Evolutionary conservation across 352 stramenopile genomes (phyloP).

Genomic region (Phytophthora podocarpi): DNA sequence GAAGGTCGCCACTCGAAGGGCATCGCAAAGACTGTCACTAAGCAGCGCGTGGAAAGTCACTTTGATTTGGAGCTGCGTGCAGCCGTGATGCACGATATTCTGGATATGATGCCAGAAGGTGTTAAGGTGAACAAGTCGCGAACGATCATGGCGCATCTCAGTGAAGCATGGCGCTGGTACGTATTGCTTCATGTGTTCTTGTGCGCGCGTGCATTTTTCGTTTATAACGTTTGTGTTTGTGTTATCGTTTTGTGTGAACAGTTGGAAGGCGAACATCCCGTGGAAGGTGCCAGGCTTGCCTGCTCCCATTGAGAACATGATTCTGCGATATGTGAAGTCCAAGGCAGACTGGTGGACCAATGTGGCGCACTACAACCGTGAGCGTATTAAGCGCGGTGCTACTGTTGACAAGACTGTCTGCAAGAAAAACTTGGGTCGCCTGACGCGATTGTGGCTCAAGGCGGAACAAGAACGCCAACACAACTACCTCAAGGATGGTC

Average conservation of each 20-base stretch:
- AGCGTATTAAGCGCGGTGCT: slow-evolving; percentile 99
- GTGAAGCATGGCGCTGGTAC: slow-evolving; percentile 96
- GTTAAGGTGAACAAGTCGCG: slow-evolving; percentile 99
- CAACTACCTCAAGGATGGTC: slow-evolving; percentile 99
- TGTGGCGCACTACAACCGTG: slow-evolving; percentile 99
- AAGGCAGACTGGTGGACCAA: slow-evolving; percentile 99
- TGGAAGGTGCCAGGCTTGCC: slow-evolving; percentile 99
- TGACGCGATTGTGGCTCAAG: slow-evolving; percentile 99
- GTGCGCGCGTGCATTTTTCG: not conserved
- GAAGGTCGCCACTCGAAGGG: slow-evolving; percentile 99
- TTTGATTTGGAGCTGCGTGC: slow-evolving; percentile 99
- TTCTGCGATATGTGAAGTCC: slow-evolving; percentile 99
- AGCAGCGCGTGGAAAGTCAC: slow-evolving; percentile 99
- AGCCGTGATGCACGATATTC: slow-evolving; percentile 99
- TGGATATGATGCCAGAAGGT: slow-evolving; percentile 99
- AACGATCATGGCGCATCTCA: slow-evolving; percentile 98
- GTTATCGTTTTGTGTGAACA: slow-evolving; percentile 18
- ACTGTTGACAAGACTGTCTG: slow-evolving; percentile 99
- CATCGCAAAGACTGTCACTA: slow-evolving; percentile 99
- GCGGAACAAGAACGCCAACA: slow-evolving; percentile 99
- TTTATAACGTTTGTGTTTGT: slow-evolving; percentile 13
- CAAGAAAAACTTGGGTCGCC: slow-evolving; percentile 99
- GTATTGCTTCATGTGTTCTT: not conserved
- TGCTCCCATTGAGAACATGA: slow-evolving; percentile 99
- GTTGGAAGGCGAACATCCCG: slow-evolving; percentile 99